Conservation (phyloP, 2,329 filamentous ascomycete species). For the Diaporthe sp. region DNA sequence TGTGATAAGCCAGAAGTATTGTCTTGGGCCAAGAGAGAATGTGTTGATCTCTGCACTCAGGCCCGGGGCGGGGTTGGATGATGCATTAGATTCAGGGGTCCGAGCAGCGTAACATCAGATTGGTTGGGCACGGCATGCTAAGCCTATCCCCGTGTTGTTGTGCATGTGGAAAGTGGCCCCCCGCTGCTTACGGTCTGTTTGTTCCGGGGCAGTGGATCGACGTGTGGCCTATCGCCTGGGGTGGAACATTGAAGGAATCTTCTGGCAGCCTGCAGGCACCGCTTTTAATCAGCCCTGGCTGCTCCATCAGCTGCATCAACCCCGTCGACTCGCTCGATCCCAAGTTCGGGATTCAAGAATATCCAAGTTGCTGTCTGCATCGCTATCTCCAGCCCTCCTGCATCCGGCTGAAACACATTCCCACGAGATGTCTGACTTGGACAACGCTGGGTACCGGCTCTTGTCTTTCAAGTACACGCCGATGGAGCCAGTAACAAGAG, state of each 20-base stretch:
- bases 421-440: conserved; percentile 11
- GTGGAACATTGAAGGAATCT: not conserved
- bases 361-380: not conserved
- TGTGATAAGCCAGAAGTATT: not conserved
- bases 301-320: too few relatives aligned
- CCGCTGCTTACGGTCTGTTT: not conserved
- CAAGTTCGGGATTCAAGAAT: not conserved
- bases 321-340: not conserved
- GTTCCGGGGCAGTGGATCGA: not conserved
- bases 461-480: conserved; percentile 32
- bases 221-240: not conserved
- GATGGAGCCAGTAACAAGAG: not conserved
- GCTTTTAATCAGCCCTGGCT: not conserved
- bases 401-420: too few relatives aligned
- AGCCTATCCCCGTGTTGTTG: too few relatives aligned
- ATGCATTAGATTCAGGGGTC: not conserved
- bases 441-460: conserved; percentile 30
- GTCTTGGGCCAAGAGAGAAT: not conserved
- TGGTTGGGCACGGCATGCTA: too few relatives aligned
- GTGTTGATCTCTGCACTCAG: not conserved
- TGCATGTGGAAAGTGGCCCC: too few relatives aligned
- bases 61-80: not conserved
- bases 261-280: conserved; percentile 14
- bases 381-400: not conserved
- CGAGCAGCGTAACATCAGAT: too few relatives aligned